phyloP scores from a whole-genome alignment of 805 yeast species.

The Candida berthetii region DNA sequence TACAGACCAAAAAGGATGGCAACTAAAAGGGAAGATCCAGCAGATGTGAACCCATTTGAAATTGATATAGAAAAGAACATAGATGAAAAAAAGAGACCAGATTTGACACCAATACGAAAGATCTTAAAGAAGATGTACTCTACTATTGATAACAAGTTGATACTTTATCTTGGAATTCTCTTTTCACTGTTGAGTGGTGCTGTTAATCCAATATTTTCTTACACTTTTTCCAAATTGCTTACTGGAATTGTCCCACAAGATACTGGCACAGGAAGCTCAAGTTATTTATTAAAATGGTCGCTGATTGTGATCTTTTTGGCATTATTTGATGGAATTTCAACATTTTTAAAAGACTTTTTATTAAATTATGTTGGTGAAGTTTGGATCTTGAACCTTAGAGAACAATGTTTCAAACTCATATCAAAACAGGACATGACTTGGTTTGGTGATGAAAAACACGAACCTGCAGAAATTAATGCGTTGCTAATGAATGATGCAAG shows the following conservation, averaged over 20 bases:
- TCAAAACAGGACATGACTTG: constrained; percentile 47
- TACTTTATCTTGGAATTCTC: constrained; percentile 43
- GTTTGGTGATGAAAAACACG: constrained; percentile 33
- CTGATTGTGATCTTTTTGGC: constrained; percentile 58
- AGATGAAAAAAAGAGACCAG: constrained; percentile 13
- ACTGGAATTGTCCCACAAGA: constrained; percentile 49
- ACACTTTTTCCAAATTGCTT: constrained; percentile 63
- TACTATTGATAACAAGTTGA: constrained; percentile 17
- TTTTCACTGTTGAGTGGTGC: constrained; percentile 53
- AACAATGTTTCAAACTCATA: constrained; percentile 39
- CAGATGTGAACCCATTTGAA: not conserved
- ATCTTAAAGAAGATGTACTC: constrained; percentile 24
- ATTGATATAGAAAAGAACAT: constrained; percentile 4
- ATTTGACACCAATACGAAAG: constrained; percentile 18
- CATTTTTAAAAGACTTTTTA: constrained; percentile 42
- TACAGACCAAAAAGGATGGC: not conserved
- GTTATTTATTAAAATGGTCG: constrained; percentile 57
- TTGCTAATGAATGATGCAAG: constrained; percentile 77
- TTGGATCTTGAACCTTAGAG: constrained; percentile 57
- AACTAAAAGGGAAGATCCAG: constrained; percentile 1
- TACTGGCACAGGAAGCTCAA: constrained; percentile 23
- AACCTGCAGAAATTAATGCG: constrained; percentile 52
- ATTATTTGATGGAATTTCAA: constrained; percentile 49
- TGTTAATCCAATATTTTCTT: constrained; percentile 74
- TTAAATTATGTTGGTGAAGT: constrained; percentile 58